A percentile compares a stretch with the other conserved stretches of the same genome.
Evolutionary conservation across 2,329 filamentous ascomycete genomes (phyloP).

Genomic region (Fusarium irregulare): DNA sequence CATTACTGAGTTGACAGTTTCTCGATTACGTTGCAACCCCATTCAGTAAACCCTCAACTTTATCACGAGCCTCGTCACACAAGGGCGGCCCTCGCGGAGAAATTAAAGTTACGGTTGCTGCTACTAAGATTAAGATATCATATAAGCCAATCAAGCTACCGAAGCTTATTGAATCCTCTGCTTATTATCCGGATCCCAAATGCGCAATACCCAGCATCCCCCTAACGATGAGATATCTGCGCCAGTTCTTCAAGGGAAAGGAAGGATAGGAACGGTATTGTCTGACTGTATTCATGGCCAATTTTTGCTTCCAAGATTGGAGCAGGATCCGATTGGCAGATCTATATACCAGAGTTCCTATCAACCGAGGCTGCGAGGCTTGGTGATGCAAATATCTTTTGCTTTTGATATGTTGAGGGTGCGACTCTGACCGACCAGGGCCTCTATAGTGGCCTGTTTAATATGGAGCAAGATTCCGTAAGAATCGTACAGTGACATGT

Average conservation of each 20-base stretch:
- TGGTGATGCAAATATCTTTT: background rate
- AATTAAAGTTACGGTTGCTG: background rate
- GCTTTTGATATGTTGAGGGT: background rate
- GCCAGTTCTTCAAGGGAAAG: background rate
- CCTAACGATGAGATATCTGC: background rate
- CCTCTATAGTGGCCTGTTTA: background rate
- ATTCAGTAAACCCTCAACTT: background rate
- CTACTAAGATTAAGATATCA: background rate
- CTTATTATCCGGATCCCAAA: background rate
- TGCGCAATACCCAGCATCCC: background rate
- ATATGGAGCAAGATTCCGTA: background rate
- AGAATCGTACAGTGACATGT: background rate
- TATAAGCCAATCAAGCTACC: background rate
- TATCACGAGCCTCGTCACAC: background rate
- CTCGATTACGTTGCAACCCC: background rate
- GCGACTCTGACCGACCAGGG: background rate
- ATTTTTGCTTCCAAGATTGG: background rate
- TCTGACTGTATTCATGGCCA: background rate
- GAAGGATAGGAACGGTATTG: background rate
- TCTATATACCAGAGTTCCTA: background rate
- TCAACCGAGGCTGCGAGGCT: background rate
- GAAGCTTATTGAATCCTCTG: background rate
- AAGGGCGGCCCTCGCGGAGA: background rate
- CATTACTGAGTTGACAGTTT: conserved; percentile 21
- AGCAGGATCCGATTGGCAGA: background rate